phyloP scores from a whole-genome alignment of 2,329 filamentous ascomycete species.

The Aspergillus pseudoterreus region DNA sequence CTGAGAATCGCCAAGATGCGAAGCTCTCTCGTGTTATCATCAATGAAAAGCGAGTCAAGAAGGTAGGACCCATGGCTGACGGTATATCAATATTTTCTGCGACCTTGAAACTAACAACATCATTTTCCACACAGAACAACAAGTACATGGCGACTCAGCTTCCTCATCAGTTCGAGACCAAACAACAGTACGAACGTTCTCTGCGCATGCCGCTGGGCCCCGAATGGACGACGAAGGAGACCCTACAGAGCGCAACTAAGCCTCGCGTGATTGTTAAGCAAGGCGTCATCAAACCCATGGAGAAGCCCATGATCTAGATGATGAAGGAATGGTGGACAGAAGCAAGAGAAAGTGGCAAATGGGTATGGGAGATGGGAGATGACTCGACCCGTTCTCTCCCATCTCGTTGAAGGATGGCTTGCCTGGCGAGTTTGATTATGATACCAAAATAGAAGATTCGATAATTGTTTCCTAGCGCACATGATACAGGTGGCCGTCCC shows the following conservation, averaged over 20 bases:
- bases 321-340: not conserved
- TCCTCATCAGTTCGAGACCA: constrained; percentile 85
- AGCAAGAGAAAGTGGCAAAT: not conserved
- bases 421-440: not conserved
- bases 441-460: not conserved
- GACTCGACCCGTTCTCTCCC: no score
- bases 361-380: no score
- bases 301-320: constrained; percentile 61
- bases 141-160: constrained; percentile 81
- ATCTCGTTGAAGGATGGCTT: not conserved
- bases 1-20: constrained; percentile 73
- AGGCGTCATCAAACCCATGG: constrained; percentile 83
- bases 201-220: constrained; percentile 82
- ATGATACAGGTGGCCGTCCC: no score
- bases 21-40: constrained; percentile 84
- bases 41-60: constrained; percentile 84
- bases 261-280: constrained; percentile 87
- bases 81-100: not conserved
- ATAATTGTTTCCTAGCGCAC: not conserved
- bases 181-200: constrained; percentile 84
- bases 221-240: constrained; percentile 96
- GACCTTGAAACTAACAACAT: constrained; percentile 7
- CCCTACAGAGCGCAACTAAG: constrained; percentile 84
- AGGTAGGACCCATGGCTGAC: constrained; percentile 52
- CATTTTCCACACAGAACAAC: constrained; percentile 56